A percentile compares a stretch with the other conserved stretches of the same genome.
Conservation (phyloP, 1,284 basidiomycete species). For the Trichosporon sp. region DNA sequence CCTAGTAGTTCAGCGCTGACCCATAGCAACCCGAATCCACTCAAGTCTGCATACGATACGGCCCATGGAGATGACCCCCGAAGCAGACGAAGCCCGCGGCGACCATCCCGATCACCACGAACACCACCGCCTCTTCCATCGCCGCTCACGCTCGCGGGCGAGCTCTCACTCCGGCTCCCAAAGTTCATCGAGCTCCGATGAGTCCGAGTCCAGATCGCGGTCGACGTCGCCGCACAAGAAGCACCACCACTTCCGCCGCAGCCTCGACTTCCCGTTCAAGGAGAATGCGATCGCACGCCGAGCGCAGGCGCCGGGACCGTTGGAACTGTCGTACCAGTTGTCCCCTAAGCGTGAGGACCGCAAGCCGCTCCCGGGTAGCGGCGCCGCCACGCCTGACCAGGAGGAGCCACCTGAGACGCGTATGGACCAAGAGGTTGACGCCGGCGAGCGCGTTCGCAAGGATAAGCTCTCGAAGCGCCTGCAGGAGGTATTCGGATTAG, state of each 20-base stretch:
- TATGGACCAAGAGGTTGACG: background rate
- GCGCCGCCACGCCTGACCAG: background rate
- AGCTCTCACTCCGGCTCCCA: background rate
- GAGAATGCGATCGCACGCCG: slow-evolving; percentile 49
- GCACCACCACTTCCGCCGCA: slow-evolving; percentile 21
- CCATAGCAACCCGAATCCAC: slow-evolving; percentile 37
- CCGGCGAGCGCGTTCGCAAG: slow-evolving; percentile 60
- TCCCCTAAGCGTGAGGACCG: slow-evolving; percentile 19
- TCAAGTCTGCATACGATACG: slow-evolving; percentile 53
- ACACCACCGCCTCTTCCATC: background rate
- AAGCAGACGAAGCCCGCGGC: background rate
- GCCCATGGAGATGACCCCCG: slow-evolving; percentile 33
- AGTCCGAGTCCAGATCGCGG: background rate
- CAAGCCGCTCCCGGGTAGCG: background rate
- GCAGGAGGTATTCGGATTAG: slow-evolving; percentile 78
- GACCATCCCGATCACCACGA: background rate
- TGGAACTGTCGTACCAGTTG: slow-evolving; percentile 46
- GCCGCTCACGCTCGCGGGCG: background rate
- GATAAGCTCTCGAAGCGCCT: slow-evolving; percentile 77
- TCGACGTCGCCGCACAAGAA: slow-evolving; percentile 15
- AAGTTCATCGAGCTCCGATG: background rate
- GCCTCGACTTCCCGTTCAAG: slow-evolving; percentile 46
- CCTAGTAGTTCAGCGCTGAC: background rate
- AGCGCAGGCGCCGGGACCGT: slow-evolving; percentile 39
- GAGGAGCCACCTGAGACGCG: no score